These are phyloP conservation scores for Yamadazyma dushanensis DNA, from an alignment of 1,139 yeast genomes.

Conservation along the genomic window DNA sequence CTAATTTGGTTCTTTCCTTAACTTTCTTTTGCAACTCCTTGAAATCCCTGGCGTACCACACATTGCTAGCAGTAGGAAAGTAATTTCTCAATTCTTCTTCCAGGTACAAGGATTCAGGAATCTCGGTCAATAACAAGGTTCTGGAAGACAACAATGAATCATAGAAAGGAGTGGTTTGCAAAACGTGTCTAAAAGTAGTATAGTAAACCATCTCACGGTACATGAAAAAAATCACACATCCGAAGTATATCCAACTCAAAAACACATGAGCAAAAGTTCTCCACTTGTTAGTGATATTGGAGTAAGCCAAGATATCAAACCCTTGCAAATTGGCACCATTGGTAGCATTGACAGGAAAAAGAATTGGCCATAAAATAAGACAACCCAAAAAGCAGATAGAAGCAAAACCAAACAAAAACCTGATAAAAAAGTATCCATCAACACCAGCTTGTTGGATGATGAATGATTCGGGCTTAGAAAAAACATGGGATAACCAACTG, in stretches of 20 bases:
- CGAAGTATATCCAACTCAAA: slow-evolving; percentile 67
- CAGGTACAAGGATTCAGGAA: slow-evolving; percentile 47
- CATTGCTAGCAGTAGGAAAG: slow-evolving; percentile 60
- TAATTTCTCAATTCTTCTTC: slow-evolving; percentile 53
- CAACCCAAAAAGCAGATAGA: slow-evolving; percentile 64
- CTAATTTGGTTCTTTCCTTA: slow-evolving; percentile 54
- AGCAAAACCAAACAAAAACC: slow-evolving; percentile 69
- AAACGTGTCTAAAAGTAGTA: slow-evolving; percentile 63
- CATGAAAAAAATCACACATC: slow-evolving; percentile 56
- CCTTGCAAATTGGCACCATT: slow-evolving; percentile 59
- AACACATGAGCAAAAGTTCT: slow-evolving; percentile 73
- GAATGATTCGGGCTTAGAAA: slow-evolving; percentile 61
- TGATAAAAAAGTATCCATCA: slow-evolving; percentile 84
- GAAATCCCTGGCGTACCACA: slow-evolving; percentile 67
- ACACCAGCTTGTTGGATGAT: slow-evolving; percentile 78
- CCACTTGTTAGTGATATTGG: slow-evolving; percentile 61
- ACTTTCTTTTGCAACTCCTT: slow-evolving; percentile 51
- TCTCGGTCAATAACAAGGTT: slow-evolving; percentile 65
- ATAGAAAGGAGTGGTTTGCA: slow-evolving; percentile 70
- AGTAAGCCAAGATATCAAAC: slow-evolving; percentile 58
- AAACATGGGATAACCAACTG: slow-evolving; percentile 54
- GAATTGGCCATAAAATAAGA: slow-evolving; percentile 67
- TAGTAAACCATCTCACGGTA: slow-evolving; percentile 73
- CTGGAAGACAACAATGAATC: slow-evolving; percentile 67
- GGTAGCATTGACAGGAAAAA: slow-evolving; percentile 86